These are phyloP conservation scores for Cercospora sesami DNA, from an alignment of 2,329 filamentous ascomycete species.

Conservation along the genomic window DNA sequence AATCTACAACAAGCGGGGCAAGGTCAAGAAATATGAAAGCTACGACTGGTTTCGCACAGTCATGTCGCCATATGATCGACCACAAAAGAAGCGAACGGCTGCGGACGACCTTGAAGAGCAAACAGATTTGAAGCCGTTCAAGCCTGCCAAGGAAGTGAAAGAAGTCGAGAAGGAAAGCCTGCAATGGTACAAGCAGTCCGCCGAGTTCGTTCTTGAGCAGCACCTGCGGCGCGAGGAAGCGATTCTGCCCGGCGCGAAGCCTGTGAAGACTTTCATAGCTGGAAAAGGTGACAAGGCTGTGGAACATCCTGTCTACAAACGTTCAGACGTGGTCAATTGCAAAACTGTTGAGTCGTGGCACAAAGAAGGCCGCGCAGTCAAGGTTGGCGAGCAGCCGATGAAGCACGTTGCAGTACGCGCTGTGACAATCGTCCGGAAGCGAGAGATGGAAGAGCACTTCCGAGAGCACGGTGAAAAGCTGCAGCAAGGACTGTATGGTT, in stretches of 20 bases:
- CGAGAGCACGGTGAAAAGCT: constrained; percentile 78
- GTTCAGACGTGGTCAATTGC: constrained; percentile 77
- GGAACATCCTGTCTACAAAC: constrained; percentile 76
- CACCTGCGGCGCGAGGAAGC: constrained; percentile 93
- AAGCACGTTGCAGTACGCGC: constrained; percentile 89
- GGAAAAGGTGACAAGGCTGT: constrained; percentile 72
- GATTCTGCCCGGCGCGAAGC: constrained; percentile 64
- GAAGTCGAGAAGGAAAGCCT: constrained; percentile 59
- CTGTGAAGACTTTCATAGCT: constrained; percentile 72
- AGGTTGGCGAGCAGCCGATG: constrained; percentile 68
- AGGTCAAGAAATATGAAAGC: constrained; percentile 71
- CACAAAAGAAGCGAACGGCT: constrained; percentile 58
- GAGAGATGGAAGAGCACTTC: constrained; percentile 84
- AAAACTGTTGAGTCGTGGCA: constrained; percentile 97
- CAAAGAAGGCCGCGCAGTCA: constrained; percentile 83
- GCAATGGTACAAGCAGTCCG: constrained; percentile 82
- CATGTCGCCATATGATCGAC: constrained; percentile 69
- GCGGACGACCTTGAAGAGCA: constrained; percentile 78
- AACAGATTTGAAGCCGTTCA: constrained; percentile 71
- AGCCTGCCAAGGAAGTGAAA: constrained; percentile 60
- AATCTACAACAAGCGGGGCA: constrained; percentile 73
- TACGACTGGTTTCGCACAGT: constrained; percentile 86
- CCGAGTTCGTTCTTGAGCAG: constrained; percentile 79
- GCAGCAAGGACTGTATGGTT: constrained; percentile 79
- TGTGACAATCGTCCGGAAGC: constrained; percentile 80